Percentiles rank a stretch among this genome's conserved stretches.
Evolutionary conservation across 78 protist genomes (phyloP).

Genomic region (Dictyostelium discoideum): DNA sequence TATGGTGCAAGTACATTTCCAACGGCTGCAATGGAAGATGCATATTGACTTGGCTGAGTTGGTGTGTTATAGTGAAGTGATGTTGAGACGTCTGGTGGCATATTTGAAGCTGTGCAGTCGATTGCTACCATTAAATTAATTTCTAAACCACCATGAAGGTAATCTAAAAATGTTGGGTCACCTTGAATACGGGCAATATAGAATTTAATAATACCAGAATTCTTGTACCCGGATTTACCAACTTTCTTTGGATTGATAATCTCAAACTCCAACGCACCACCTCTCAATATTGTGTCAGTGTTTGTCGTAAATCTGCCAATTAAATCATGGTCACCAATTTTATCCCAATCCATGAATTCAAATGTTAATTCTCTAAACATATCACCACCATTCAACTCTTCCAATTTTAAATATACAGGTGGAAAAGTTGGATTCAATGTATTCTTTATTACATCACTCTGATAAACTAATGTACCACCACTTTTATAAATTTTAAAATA

Average conservation of each 20-base stretch:
- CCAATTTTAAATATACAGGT: not conserved
- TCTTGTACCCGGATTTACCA: slow-evolving; percentile 30
- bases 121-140: slow-evolving; percentile 85
- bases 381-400: not conserved
- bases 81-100: not conserved
- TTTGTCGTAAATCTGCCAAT: slow-evolving; percentile 70
- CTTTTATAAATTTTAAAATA: slow-evolving; percentile 31
- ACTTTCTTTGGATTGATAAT: slow-evolving; percentile 62
- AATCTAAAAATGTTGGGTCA: slow-evolving; percentile 80
- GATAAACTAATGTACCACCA: slow-evolving; percentile 12
- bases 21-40: not conserved
- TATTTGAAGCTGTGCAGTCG: slow-evolving; percentile 93
- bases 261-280: not conserved
- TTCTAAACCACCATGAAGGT: slow-evolving; percentile 79
- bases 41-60: slow-evolving; percentile 1
- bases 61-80: slow-evolving; percentile 84
- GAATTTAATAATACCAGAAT: slow-evolving; percentile 64
- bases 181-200: not conserved
- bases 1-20: slow-evolving; percentile 32
- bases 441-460: not conserved
- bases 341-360: slow-evolving; percentile 81
- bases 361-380: slow-evolving; percentile 13
- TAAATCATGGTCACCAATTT: slow-evolving; percentile 68
- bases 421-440: slow-evolving; percentile 76
- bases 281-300: not conserved